phyloP scores from a whole-genome alignment of 73 alveolate species.

The Loxodes magnus region DNA sequence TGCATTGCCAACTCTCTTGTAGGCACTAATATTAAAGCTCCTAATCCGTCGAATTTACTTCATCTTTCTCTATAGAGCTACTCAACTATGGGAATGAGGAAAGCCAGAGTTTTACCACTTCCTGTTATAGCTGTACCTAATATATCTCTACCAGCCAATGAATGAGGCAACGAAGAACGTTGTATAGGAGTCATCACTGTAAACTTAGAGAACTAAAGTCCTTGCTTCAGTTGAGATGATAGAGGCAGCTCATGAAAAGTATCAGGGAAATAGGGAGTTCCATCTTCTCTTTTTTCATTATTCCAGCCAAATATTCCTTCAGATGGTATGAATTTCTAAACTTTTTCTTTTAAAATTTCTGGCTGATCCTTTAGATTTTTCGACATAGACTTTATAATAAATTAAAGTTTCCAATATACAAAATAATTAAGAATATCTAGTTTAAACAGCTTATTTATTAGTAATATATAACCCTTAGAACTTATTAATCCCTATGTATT shows the following conservation, averaged over 20 bases:
- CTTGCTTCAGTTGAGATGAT: too few species aligned
- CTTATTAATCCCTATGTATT: too few species aligned
- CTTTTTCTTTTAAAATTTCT: too few species aligned
- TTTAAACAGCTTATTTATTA: too few species aligned
- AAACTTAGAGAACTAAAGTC: constrained; percentile 56
- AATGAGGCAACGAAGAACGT: constrained; percentile 84
- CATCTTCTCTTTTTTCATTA: neutral
- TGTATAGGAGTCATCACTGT: constrained; percentile 83
- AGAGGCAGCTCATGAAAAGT: too few species aligned
- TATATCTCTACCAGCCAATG: constrained; percentile 74
- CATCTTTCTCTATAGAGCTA: constrained; percentile 48
- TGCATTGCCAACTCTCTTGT: constrained; percentile 83
- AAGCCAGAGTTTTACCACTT: constrained; percentile 75
- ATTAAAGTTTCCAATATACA: too few species aligned
- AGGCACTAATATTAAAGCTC: constrained; percentile 66
- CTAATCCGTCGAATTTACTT: constrained; percentile 61
- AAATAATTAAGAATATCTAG: too few species aligned
- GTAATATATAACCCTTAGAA: too few species aligned
- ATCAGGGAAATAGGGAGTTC: too few species aligned
- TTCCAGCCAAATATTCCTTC: neutral
- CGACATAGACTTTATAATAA: too few species aligned
- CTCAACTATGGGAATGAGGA: constrained; percentile 58
- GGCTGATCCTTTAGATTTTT: too few species aligned
- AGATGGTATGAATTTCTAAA: neutral
- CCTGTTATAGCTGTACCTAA: constrained; percentile 85